Evolutionary conservation across 2,329 filamentous ascomycete species (phyloP), one percentile per base, ranked within the genome.

Genomic region (Fusarium dimerum): DNA sequence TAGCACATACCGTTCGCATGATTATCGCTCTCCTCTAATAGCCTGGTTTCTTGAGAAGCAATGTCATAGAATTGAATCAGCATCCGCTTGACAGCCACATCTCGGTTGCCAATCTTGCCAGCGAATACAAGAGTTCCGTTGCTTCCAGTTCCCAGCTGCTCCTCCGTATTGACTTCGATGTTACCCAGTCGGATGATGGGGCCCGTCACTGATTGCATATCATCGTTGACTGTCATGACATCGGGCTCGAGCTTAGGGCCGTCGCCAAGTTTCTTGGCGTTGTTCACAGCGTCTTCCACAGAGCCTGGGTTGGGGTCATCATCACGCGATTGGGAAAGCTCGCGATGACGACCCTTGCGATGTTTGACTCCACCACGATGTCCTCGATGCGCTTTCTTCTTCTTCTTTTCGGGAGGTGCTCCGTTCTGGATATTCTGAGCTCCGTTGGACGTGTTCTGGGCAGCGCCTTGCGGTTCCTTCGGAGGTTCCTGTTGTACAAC

Each of bases 121-220:
- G 90, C 88, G 70, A 94, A 97, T 1, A 99, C 94, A 48, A 95
- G 86, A 0, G 94, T 99, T n/a, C 94, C 94, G 67, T 97, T 96
- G 70, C 93, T 97, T 49, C 94, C 94, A 53, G 90, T 87, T 18
- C 85, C 85, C 30, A 88, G 76, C 57, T 86, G 81, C 62, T 81
- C 76, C 43, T 86, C 80, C 42, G 81, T 80, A 57, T 87, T 80
- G 47, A 88, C 84, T 61, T 86, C 81, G 2, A 88, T 80, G 50
- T 80, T 83, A 30, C 83, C 84, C 68, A 88, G 84, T 48, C 78
- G 80, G 60, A 86, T 76, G 45, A 82, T 79, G 5, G 82, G 78
- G 0, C 80, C 81, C 2, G 80, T 82, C 6, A 87, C 78, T 45
- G 85, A 80, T 54, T 82, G 76, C 67, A 86, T 76, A 66, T 87